Evolutionary conservation across 2,329 filamentous ascomycete species (phyloP), one percentile per base, ranked within the genome.

Genomic region (Fusarium marasasianum): DNA sequence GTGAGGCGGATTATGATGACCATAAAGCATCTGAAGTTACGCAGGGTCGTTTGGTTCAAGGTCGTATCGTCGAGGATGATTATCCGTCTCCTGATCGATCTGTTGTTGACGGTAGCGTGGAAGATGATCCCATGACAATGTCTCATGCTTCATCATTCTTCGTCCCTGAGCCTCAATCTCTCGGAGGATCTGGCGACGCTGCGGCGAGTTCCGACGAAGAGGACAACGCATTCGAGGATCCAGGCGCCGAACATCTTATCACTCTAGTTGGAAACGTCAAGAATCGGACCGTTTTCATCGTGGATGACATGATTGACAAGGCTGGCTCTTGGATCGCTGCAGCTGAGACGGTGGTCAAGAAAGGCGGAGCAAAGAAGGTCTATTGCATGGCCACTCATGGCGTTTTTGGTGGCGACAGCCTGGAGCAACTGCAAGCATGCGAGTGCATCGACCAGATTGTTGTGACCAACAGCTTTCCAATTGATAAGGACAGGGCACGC

Each of bases 261-360:
- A 99, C 96, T 0, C 87, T 99, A n/a, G 96, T 99, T 20, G 96
- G 96, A 69, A 94, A 98, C 78, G 96, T 99, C 69, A 93, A 91
- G 80, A 91, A 94, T 80, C 91, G 94, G 66, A 92, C 94, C 0
- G 96, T 98, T 61, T 93, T 99, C 81, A 95, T 99, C 70, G 93
- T 99, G 56, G 96, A 99, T 81, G 96, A 99, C 82, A 98, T 99
- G 93, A 98, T 99, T 79, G 96, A 99, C 85, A 98, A 98, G 85
- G 92, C 95, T 15, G 94, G 93, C 20, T 98, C 94, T 12, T 99
- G 96, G 96, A 97, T 99, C 76, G 96, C 96, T 11, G 96, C 96
- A 12, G 96, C 96, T 18, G 96, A 99, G 86, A 97, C 95, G 3
- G 96, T 98, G 5, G 94, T 98, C 60, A 98, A 98, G 87, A 91